A percentile compares a stretch with the other conserved stretches of the same genome.
Conservation (phyloP, 805 yeast genomes). For the Lipomyces lipofer region DNA sequence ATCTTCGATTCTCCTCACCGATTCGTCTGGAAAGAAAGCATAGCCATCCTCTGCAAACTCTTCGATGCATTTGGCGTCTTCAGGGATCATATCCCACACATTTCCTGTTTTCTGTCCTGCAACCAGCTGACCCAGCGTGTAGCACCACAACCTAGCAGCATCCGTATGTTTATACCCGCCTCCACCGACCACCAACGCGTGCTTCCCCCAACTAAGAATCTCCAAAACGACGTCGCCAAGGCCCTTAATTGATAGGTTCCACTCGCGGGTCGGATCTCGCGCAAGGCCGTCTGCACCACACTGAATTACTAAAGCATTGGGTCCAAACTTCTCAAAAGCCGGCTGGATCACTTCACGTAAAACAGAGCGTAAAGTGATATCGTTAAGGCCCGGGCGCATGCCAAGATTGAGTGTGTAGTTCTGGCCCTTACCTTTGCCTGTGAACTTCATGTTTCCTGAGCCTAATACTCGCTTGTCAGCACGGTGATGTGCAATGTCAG, state of each 20-base stretch:
- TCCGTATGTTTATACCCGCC: conserved; percentile 72
- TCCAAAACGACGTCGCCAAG: conserved; percentile 42
- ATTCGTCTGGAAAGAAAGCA: conserved; percentile 10
- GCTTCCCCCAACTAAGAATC: conserved; percentile 39
- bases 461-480: conserved; percentile 4
- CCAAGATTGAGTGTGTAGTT: conserved; percentile 55
- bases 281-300: conserved; percentile 75
- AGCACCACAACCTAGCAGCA: conserved; percentile 62
- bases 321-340: conserved; percentile 42
- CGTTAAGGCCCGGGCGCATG: conserved; percentile 56
- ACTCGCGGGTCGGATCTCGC: conserved; percentile 63
- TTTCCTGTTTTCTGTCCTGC: conserved; percentile 4
- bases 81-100: conserved; percentile 25
- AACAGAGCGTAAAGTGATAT: conserved; percentile 44
- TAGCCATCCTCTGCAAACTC: conserved; percentile 20
- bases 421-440: conserved; percentile 44
- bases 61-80: conserved; percentile 7
- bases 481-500: not conserved
- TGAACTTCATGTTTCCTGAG: conserved; percentile 51
- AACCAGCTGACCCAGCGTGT: conserved; percentile 32
- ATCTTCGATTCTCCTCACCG: conserved; percentile 3
- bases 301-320: conserved; percentile 61
- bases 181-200: conserved; percentile 63
- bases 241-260: conserved; percentile 66
- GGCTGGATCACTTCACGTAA: conserved; percentile 49